Evolutionary conservation across 2,329 filamentous ascomycete species (phyloP).

Genomic region (Arthrobotrys iridis): DNA sequence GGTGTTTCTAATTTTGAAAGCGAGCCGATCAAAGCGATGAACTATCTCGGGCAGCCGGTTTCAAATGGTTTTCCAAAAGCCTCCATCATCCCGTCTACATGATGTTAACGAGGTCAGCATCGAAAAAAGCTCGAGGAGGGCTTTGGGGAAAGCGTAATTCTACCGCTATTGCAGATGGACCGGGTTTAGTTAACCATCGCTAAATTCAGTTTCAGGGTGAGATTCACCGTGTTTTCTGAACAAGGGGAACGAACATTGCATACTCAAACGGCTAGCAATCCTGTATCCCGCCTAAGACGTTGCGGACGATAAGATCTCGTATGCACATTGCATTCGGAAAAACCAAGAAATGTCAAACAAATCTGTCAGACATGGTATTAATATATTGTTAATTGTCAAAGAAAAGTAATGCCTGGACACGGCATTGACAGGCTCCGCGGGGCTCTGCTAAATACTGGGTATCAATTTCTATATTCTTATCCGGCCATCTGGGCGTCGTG

Average conservation of each 20-base stretch:
- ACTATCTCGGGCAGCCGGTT: slow-evolving; percentile 27
- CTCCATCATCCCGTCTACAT: neutral
- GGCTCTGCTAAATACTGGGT: slow-evolving; percentile 17
- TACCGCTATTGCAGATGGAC: slow-evolving; percentile 7
- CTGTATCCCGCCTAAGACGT: slow-evolving; percentile 40
- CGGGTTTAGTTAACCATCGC: slow-evolving; percentile 15
- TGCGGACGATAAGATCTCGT: slow-evolving; percentile 38
- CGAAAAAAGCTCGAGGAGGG: slow-evolving; percentile 4
- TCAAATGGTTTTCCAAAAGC: slow-evolving; percentile 31
- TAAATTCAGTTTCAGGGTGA: slow-evolving; percentile 31
- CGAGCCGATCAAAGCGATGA: slow-evolving; percentile 1
- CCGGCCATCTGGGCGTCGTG: slow-evolving; percentile 28
- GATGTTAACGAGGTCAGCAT: slow-evolving; percentile 26
- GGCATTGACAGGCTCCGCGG: slow-evolving; percentile 16
- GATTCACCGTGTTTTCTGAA: slow-evolving; percentile 7
- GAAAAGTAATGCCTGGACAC: slow-evolving; percentile 2
- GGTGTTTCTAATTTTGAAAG: slow-evolving; percentile 44
- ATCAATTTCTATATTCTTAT: slow-evolving; percentile 9
- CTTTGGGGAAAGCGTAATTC: slow-evolving; percentile 43
- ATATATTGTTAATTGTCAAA: neutral
- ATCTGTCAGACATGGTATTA: slow-evolving; percentile 22
- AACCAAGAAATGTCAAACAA: slow-evolving; percentile 34
- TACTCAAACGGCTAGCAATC: slow-evolving; percentile 41
- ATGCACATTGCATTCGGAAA: slow-evolving; percentile 40
- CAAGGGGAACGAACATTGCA: slow-evolving; percentile 10